These are phyloP conservation scores for Fusarium pseudocircinatum DNA, from an alignment of 2,329 filamentous ascomycete species.

Conservation along the genomic window DNA sequence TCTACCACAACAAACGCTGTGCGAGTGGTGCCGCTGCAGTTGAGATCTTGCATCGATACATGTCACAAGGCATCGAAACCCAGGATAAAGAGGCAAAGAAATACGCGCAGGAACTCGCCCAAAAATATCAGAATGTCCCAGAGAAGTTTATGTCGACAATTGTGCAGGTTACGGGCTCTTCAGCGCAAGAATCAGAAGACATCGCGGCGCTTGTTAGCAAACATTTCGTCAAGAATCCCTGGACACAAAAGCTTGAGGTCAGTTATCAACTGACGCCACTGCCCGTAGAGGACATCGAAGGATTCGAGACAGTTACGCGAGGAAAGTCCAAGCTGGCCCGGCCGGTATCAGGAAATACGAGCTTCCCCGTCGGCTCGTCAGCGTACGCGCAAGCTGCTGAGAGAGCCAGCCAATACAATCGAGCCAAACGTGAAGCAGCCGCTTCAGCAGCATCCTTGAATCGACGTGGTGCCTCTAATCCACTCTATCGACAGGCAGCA, in stretches of 20 bases:
- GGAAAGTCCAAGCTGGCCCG: constrained; percentile 24
- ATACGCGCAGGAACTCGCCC: constrained; percentile 47
- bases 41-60: constrained; percentile 56
- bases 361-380: constrained; percentile 2
- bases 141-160: constrained; percentile 54
- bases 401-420: constrained; percentile 42
- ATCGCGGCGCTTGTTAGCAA: constrained; percentile 54
- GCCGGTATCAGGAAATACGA: neutral
- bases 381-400: constrained; percentile 45
- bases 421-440: constrained; percentile 46
- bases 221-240: constrained; percentile 54
- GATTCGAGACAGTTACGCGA: constrained; percentile 30
- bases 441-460: constrained; percentile 54
- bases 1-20: constrained; percentile 52
- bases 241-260: constrained; percentile 50
- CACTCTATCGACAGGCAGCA: constrained; percentile 78
- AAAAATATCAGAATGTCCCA: constrained; percentile 55
- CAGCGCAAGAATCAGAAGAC: constrained; percentile 50
- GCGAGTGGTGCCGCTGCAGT: constrained; percentile 54
- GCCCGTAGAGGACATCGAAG: constrained; percentile 47
- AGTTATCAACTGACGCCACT: constrained; percentile 52
- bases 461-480: constrained; percentile 70
- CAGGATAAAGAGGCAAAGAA: constrained; percentile 45
- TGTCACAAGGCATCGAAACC: constrained; percentile 49
- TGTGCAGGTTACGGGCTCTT: constrained; percentile 52